Evolutionary conservation across 139 green algal genomes (phyloP).

Genomic region (Auxenochlorella pyrenoidosa): DNA sequence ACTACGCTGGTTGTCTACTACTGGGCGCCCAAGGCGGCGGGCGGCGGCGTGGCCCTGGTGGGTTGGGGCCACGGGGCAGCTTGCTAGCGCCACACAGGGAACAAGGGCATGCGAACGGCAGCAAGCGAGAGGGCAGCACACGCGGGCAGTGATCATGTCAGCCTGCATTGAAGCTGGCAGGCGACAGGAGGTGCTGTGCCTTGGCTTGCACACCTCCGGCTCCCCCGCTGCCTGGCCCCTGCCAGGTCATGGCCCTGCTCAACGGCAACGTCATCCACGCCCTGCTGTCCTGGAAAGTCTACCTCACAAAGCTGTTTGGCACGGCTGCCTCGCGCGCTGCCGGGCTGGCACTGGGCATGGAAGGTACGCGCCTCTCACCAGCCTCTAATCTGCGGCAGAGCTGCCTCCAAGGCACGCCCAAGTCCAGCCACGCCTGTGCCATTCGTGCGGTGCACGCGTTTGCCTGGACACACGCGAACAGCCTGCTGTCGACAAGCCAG

Average conservation of each 20-base stretch:
- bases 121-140: too few relatives aligned
- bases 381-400: neutral
- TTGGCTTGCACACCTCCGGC: too few relatives aligned
- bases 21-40: constrained; percentile 76
- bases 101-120: too few relatives aligned
- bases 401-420: neutral
- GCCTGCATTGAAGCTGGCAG: too few relatives aligned
- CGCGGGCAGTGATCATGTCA: neutral
- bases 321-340: constrained; percentile 54
- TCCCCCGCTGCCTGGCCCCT: too few relatives aligned
- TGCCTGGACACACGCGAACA: too few relatives aligned
- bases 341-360: constrained; percentile 44
- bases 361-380: too few relatives aligned
- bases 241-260: constrained; percentile 12
- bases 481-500: too few relatives aligned
- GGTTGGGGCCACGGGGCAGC: neutral
- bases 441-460: too few relatives aligned
- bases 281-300: constrained; percentile 47
- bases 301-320: constrained; percentile 33
- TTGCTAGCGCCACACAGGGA: neutral
- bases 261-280: constrained; percentile 58
- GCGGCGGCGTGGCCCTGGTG: constrained; percentile 80
- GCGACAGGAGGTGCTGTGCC: too few relatives aligned
- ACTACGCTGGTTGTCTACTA: constrained; percentile 71
- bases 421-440: neutral